phyloP scores from a whole-genome alignment of 345 rosid genomes.

The rapeseed (Brassica napus) region Da-Ae NC_063447.1:54306501-54307000 shows the following conservation, averaged over 20 bases:
- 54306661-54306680: conserved; percentile 91
- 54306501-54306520: conserved; percentile 75
- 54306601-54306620: not conserved
- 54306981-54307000: conserved; percentile 53
- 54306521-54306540: conserved; percentile 15
- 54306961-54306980: conserved; percentile 69
- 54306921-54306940: not conserved
- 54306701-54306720: conserved; percentile 89
- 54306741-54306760: conserved; percentile 74
- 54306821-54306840: conserved; percentile 65
- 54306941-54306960: conserved; percentile 28
- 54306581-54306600: not conserved
- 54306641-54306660: conserved; percentile 42
- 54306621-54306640: not conserved
- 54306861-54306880: conserved; percentile 71
- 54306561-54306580: not conserved
- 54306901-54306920: not conserved
- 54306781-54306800: conserved; percentile 50
- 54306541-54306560: not conserved
- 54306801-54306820: conserved; percentile 64
- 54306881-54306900: conserved; percentile 21
- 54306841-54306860: conserved; percentile 74
- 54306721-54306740: conserved; percentile 64
- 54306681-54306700: conserved; percentile 92
- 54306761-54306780: conserved; percentile 47